Evolutionary conservation across 345 rosid species (phyloP), one percentile per base, ranked within the genome.

Genomic region (Draba incana): DNA sequence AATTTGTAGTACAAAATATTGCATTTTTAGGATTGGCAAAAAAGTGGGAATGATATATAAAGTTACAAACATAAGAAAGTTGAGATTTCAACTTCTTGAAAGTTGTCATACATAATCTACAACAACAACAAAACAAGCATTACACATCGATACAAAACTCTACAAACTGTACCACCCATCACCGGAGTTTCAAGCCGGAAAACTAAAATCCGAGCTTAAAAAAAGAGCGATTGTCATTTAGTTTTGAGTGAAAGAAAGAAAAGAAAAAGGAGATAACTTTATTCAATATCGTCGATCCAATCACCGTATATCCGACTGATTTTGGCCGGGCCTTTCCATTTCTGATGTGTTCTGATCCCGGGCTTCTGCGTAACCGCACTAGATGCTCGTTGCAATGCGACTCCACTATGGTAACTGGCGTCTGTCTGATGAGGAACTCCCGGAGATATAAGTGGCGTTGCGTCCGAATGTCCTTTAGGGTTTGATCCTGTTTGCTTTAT

Each of bases 221-320:
- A 46, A 38, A 27, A 53, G 8, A 25, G 50, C 55, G 50, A 37
- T 46, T 56, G 48, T 47, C 8, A 37, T 27, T 16, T 53, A 45
- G 1, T 46, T 30, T 20, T 11, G 6, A 25, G 8, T 14, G 16
- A 38, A 8, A 20, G 5, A 31, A 4, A 5, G 37, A 14, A 42
- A 20, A 1, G 20, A 20, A 23, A 59, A 57, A 38, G 37, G 35
- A 0, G 28, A 50, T 68, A 47, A 35, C 45, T 77, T 83, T 75
- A 90, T 79, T 90, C 97, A 10, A 87, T 58, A 47, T 91, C 99
- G 52, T 94, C 97, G 16, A 94, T 87, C 99, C 99, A 94, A 78
- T 94, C 99, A 53, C 99, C 99, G 14, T 94, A 93, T 84, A 94
- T 94, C 82, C 96, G 77, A 81, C 96, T 94, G 73, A 89, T 91